phyloP scores from a whole-genome alignment of 139 green algal genomes.

The Chlorella sp. region DNA sequence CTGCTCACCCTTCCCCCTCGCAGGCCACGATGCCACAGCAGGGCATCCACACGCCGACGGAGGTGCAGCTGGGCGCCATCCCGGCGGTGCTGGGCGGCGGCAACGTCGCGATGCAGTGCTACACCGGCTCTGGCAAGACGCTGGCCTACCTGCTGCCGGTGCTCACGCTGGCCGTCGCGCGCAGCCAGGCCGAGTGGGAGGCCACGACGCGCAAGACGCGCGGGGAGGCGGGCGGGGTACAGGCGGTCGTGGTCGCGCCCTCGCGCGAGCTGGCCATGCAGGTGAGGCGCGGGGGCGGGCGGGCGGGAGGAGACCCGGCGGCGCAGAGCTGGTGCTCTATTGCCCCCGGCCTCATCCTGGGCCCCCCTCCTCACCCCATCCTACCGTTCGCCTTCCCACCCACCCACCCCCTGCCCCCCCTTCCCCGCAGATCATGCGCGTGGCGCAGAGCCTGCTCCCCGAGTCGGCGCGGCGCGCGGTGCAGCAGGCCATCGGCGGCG shows the following conservation, averaged over 20 bases:
- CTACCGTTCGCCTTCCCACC: no score
- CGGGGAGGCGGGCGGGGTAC: conserved; percentile 26
- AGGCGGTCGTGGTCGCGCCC: conserved; percentile 82
- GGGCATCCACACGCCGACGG: conserved; percentile 64
- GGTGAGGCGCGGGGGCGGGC: no score
- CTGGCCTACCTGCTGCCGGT: conserved; percentile 93
- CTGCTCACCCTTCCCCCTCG: background rate
- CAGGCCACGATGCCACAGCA: conserved; percentile 52
- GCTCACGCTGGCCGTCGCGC: conserved; percentile 64
- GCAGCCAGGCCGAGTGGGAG: conserved; percentile 51
- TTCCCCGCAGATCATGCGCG: conserved; percentile 84
- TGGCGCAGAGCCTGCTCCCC: conserved; percentile 73
- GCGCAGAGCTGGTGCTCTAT: no score
- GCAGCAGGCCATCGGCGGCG: conserved; percentile 94
- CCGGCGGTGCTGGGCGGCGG: conserved; percentile 61
- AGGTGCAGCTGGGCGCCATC: conserved; percentile 74
- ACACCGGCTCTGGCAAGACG: conserved; percentile 96
- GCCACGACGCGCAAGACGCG: conserved; percentile 29
- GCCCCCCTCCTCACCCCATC: no score
- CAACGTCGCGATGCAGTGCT: conserved; percentile 84
- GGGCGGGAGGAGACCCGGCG: no score
- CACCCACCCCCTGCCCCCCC: no score
- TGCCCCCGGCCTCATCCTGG: no score
- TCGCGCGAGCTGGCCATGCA: conserved; percentile 94
- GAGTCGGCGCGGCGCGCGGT: conserved; percentile 58